Evolutionary conservation across 2,329 filamentous ascomycete genomes (phyloP), one percentile per base, ranked within the genome.

Genomic region (Cordyceps cicadae): DNA sequence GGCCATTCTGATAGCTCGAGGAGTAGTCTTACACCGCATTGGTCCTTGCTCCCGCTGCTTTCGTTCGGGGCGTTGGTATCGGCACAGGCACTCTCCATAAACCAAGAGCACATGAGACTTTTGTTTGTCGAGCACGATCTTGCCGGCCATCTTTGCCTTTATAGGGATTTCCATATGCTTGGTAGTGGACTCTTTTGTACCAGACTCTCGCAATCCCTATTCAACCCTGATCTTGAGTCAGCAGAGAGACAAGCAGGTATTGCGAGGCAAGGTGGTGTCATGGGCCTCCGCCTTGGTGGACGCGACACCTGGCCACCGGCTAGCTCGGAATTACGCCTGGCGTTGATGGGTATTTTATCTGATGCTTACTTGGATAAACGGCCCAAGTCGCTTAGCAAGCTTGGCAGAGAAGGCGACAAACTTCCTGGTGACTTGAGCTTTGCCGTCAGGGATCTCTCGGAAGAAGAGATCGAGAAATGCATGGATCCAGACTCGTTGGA

Each of bases 271-370:
- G 87, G 89, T 54, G 83, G 86, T 62, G 77, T 84, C 15, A 93
- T 96, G 79, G 93, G 94, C 1, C 79, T 97, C 46, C 87, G 92
- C 46, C 78, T 97, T 0, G 89, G 89, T n/a, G 85, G 84, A 2
- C 84, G 91, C 67, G 86, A 90, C 60, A 90, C 81, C 37, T 97
- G 94, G 94, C 94, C 94, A 29, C 94, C 94, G 5, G 92, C 92
- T 26, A 95, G 90, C 71, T 97, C 92, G 0, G 94, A 97, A 71
- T 76, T 99, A n/a, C 85, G 92, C 11, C 79, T 97, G 5, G 90
- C 90, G 0, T 79, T 99, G 19, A 95, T 92, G 82, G 92, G 91
- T 0, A 82, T 97, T 0, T 76, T 97, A 7, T 81, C 83, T 2
- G 92, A 97, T 64, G 90, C 85, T 64, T 90, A 91, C 62, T 26